These are phyloP conservation scores for Trichoderma hamatum DNA, from an alignment of 2,329 filamentous ascomycete species.

Conservation along the genomic window DNA sequence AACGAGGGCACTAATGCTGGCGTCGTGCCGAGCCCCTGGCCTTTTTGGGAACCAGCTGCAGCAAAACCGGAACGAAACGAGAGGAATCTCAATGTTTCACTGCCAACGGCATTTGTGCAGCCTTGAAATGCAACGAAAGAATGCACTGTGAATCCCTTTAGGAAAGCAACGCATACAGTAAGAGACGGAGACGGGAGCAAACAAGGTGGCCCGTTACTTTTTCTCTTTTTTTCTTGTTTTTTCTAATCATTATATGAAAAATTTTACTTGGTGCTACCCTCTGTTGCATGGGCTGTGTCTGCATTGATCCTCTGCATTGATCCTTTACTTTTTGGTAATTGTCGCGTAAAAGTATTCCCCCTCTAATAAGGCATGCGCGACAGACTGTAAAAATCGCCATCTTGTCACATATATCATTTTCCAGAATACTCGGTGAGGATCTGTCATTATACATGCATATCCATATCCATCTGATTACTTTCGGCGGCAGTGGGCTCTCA, in stretches of 20 bases:
- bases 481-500: too few species aligned
- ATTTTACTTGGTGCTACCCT: neutral
- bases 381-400: neutral
- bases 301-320: neutral
- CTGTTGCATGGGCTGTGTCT: neutral
- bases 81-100: slow-evolving; percentile 23
- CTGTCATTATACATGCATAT: neutral
- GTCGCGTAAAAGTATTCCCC: neutral
- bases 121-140: slow-evolving; percentile 7
- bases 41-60: slow-evolving; percentile 3
- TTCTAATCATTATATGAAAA: neutral
- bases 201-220: neutral
- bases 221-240: neutral
- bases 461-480: too few species aligned
- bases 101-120: slow-evolving; percentile 6
- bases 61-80: neutral
- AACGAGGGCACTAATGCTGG: too few species aligned
- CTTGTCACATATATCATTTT: neutral
- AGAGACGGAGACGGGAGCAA: neutral
- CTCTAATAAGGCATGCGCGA: neutral
- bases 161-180: neutral
- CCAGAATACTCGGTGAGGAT: neutral
- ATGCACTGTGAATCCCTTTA: slow-evolving; percentile 9
- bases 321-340: neutral
- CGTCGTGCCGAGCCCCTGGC: neutral